Base-by-base conservation (phyloP, 345 rosid species). In the Camelina hispida region DNA sequence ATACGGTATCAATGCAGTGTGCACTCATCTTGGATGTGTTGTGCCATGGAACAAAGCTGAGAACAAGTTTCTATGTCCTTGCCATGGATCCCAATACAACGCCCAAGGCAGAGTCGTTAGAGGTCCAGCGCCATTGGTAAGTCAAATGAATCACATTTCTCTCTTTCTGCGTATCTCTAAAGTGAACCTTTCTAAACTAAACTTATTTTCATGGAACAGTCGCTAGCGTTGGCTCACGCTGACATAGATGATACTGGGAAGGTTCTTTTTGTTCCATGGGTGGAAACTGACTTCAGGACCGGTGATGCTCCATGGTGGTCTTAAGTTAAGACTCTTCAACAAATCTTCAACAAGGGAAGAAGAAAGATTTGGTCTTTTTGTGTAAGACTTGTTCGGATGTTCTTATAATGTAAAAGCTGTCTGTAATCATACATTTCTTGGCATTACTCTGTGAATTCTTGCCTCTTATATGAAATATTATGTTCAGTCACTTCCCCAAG, bases 21-120 rank as follows among this genome's bases (percentile, higher is more conserved):
- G 98, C 83, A 91, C 98, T 38, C 98, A 91, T 20, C 94, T 94
- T 62, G 98, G 98, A 44, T 93, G 98, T 74, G 97, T 93, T 32
- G 98, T 91, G 66, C 97, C 98, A 14, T 91, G 84, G 81, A 91
- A 94, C 80, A n/a, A 71, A 70, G 92, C 91, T 47, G 97, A 91
- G 86, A 94, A 94, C 58, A 91, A 88, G 83, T 91, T 91, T 84
- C 84, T 94, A 62, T 91, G 98, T 73, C 98, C 97, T 25, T 94
- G 97, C 87, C 97, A 94, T 67, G 97, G 96, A 40, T 94, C 98
- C n/a, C 97, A 94, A 75, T 94, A 94, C 91, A 94, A 94, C 22
- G 81, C 93, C 7, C 95, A 94, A 84, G 98, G 98, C 61, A 88
- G 82, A 85, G 98, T 94, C 42, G 97, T 94, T 60, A 82, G 98